Conservation (phyloP, 2,329 filamentous ascomycete genomes). For the Nemania sp. region DNA sequence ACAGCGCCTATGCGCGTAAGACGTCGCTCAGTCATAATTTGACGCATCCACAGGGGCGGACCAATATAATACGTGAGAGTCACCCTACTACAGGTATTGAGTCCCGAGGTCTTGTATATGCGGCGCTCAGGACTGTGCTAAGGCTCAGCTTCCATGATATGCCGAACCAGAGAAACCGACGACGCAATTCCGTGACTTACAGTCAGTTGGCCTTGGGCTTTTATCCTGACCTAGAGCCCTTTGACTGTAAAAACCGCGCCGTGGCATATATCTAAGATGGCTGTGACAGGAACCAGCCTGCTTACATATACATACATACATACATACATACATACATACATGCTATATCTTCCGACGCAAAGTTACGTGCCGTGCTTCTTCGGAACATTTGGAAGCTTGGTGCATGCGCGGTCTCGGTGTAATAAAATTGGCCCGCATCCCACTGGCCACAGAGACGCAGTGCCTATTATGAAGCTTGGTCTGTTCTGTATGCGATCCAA, state of each 20-base stretch:
- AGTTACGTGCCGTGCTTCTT: slow-evolving; percentile 20
- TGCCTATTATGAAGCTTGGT: slow-evolving; percentile 35
- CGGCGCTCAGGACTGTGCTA: too few relatives aligned
- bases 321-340: too few relatives aligned
- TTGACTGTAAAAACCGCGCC: slow-evolving; percentile 2
- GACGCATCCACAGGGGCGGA: neutral
- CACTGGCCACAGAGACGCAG: slow-evolving; percentile 23
- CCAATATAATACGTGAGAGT: slow-evolving; percentile 8
- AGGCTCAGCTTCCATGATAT: too few relatives aligned
- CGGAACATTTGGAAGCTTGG: slow-evolving; percentile 20
- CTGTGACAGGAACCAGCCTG: slow-evolving; percentile 3
- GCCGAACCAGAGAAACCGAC: too few relatives aligned
- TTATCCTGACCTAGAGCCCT: neutral
- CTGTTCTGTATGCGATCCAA: slow-evolving; percentile 31
- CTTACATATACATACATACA: too few relatives aligned
- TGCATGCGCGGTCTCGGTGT: slow-evolving; percentile 33
- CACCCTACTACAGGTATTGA: neutral
- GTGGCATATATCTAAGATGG: neutral
- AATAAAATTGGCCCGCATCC: slow-evolving; percentile 34
- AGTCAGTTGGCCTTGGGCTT: neutral
- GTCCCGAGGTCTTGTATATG: too few relatives aligned
- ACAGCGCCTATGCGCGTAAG: slow-evolving; percentile 1
- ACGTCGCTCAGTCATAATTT: neutral
- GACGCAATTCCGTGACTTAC: neutral
- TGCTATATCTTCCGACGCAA: neutral